Conservation (phyloP, 352 stramenopile genomes). For the Blastocystis sp. region DNA sequence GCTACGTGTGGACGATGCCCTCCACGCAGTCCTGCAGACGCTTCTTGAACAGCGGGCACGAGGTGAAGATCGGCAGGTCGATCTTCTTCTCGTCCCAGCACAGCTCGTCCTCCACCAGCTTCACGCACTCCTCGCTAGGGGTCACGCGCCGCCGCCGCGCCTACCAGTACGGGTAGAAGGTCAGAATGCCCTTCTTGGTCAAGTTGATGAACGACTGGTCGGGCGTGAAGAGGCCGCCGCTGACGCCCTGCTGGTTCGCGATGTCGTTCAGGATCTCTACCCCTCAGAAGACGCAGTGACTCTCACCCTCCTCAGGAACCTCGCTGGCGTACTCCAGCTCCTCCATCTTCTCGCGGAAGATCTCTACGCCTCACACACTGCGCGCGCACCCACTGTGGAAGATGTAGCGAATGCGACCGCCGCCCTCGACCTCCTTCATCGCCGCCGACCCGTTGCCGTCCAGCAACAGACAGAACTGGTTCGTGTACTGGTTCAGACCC, state of each 20-base stretch:
- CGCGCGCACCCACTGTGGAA: constrained; percentile 79
- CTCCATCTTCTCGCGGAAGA: constrained; percentile 28
- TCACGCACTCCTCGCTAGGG: constrained; percentile 16
- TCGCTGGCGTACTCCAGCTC: constrained; percentile 33
- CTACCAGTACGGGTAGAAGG: constrained; percentile 35
- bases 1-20: not conserved
- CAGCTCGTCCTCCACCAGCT: constrained; percentile 19
- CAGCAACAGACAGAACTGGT: not conserved
- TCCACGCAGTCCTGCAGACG: not conserved
- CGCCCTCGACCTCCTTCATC: constrained; percentile 91
- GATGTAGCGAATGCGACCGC: constrained; percentile 95
- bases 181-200: constrained; percentile 38
- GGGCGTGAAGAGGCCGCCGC: constrained; percentile 15
- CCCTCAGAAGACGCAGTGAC: not conserved
- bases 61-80: constrained; percentile 4
- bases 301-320: not conserved
- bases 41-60: constrained; percentile 38
- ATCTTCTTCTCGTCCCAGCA: not conserved
- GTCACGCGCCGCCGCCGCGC: not conserved
- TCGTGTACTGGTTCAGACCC: not conserved
- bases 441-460: constrained; percentile 77
- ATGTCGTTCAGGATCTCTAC: constrained; percentile 32
- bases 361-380: not conserved
- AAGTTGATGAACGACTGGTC: constrained; percentile 41
- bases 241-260: constrained; percentile 22